A percentile compares a stretch with the other conserved stretches of the same genome.
These are phyloP conservation scores for Microglena sp. DNA, from an alignment of 139 green algal species.

Conservation along the genomic window DNA sequence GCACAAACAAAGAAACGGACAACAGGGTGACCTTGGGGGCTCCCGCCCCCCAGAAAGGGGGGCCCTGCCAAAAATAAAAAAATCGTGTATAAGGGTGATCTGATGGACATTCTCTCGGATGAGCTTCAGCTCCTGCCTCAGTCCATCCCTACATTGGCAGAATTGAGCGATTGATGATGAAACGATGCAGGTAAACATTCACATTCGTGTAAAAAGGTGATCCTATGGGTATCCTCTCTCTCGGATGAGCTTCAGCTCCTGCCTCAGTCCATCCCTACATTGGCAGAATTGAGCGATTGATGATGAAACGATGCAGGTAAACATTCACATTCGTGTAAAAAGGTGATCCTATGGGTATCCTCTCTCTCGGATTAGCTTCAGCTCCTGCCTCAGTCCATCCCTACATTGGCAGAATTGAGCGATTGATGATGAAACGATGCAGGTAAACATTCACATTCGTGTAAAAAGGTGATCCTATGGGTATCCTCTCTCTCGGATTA, in stretches of 20 bases:
- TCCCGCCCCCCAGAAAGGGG: too few species aligned
- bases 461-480: constrained; percentile 44
- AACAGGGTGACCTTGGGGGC: too few species aligned
- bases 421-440: too few species aligned
- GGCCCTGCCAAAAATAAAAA: too few species aligned
- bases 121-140: constrained; percentile 65
- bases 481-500: constrained; percentile 69
- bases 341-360: constrained; percentile 65
- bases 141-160: constrained; percentile 26
- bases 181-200: too few species aligned
- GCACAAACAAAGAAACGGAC: too few species aligned
- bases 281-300: constrained; percentile 1
- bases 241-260: constrained; percentile 62
- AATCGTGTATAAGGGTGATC: constrained; percentile 23
- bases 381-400: constrained; percentile 57
- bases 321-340: background rate
- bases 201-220: constrained; percentile 23
- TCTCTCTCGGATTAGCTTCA: constrained; percentile 64
- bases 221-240: constrained; percentile 74
- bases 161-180: constrained; percentile 5
- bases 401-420: constrained; percentile 3
- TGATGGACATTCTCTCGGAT: constrained; percentile 69
- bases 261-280: constrained; percentile 41
- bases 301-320: too few species aligned
- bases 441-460: too few species aligned